These are phyloP conservation scores for Delphinella strobiligena DNA, from an alignment of 2,329 filamentous ascomycete genomes.

Conservation along the genomic window DNA sequence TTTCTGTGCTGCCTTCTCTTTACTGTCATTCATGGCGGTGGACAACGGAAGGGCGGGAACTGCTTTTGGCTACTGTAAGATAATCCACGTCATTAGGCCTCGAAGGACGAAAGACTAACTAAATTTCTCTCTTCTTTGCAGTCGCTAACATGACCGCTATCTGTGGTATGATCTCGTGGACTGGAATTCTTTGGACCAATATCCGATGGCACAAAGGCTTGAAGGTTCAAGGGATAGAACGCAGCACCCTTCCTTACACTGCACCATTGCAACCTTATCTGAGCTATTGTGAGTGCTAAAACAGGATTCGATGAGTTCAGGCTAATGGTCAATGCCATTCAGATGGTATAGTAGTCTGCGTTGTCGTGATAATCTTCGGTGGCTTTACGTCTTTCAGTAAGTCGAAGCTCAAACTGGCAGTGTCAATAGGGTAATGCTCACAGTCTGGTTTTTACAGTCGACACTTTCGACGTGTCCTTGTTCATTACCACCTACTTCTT, in stretches of 20 bases:
- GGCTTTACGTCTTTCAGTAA: not conserved
- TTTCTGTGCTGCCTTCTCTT: not conserved
- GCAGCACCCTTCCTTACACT: not conserved
- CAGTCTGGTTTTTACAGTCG: too few relatives aligned
- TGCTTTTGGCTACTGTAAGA: conserved; percentile 2
- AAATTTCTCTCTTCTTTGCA: not conserved
- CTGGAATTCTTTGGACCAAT: not conserved
- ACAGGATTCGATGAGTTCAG: not conserved
- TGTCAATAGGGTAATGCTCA: too few relatives aligned
- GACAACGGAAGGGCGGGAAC: conserved; percentile 1
- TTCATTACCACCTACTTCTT: not conserved
- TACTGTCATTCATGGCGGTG: conserved; percentile 2
- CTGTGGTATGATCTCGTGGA: not conserved
- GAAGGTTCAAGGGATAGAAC: not conserved
- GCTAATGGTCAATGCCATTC: too few relatives aligned
- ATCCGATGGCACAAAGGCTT: not conserved
- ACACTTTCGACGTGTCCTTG: not conserved
- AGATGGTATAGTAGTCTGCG: not conserved
- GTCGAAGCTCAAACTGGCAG: too few relatives aligned
- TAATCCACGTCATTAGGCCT: not conserved
- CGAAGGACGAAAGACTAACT: not conserved
- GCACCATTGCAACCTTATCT: not conserved
- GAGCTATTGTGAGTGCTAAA: not conserved
- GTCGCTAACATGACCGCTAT: conserved; percentile 1
- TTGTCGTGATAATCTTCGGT: not conserved